phyloP scores from a whole-genome alignment of 2,329 filamentous ascomycete genomes.

The Fusarium nematophilum region DNA sequence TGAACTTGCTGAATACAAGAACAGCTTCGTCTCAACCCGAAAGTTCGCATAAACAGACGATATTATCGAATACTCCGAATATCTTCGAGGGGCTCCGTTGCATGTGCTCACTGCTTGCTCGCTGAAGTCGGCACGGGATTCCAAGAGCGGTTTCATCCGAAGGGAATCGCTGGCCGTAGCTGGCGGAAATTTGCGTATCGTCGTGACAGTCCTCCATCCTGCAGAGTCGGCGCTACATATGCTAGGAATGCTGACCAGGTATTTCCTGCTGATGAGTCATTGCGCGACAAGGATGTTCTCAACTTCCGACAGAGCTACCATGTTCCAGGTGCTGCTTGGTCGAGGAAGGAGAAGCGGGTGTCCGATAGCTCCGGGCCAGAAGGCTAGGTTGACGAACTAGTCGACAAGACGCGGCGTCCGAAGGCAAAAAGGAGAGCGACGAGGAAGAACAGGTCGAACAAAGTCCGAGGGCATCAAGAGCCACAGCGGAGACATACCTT shows the following conservation, averaged over 20 bases:
- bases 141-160: slow-evolving; percentile 41
- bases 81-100: slow-evolving; percentile 30
- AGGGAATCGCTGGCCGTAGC: slow-evolving; percentile 40
- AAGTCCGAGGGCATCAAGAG: slow-evolving; percentile 74
- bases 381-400: slow-evolving; percentile 31
- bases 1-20: slow-evolving; percentile 1
- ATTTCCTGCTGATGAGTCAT: slow-evolving; percentile 53
- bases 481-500: slow-evolving; percentile 99
- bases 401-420: slow-evolving; percentile 41
- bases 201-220: slow-evolving; percentile 40
- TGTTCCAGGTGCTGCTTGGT: slow-evolving; percentile 46
- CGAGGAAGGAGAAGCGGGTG: slow-evolving; percentile 48
- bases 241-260: slow-evolving; percentile 64
- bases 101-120: slow-evolving; percentile 66
- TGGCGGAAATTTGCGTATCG: slow-evolving; percentile 36
- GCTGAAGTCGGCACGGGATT: slow-evolving; percentile 46
- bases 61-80: slow-evolving; percentile 9
- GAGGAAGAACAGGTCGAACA: slow-evolving; percentile 69
- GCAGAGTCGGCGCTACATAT: slow-evolving; percentile 41
- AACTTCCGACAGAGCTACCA: slow-evolving; percentile 60
- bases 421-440: slow-evolving; percentile 51
- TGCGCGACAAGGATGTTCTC: slow-evolving; percentile 68
- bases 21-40: slow-evolving; percentile 4
- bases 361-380: slow-evolving; percentile 41
- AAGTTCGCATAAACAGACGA: slow-evolving; percentile 10